phyloP scores from a whole-genome alignment of 352 stramenopile species.

The Phytophthora sansomeana region DNA sequence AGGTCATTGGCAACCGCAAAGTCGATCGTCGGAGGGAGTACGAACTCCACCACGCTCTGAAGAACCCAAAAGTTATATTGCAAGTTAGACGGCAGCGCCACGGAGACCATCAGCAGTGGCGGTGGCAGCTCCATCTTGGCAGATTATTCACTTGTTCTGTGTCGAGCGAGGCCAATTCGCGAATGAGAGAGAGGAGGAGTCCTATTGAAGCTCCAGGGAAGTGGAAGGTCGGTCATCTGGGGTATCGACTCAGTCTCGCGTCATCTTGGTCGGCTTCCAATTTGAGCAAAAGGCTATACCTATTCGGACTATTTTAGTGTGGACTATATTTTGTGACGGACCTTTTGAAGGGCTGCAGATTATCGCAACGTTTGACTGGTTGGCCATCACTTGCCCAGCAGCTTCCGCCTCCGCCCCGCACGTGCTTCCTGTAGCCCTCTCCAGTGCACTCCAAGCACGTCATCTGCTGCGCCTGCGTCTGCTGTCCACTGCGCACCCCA shows the following conservation, averaged over 20 bases:
- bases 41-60: constrained; percentile 2
- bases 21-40: constrained; percentile 6
- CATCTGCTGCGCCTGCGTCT: constrained; percentile 2
- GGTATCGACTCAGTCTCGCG: too few species aligned
- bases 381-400: constrained; percentile 1
- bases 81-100: not conserved
- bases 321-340: too few species aligned
- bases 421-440: not conserved
- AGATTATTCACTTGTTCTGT: too few species aligned
- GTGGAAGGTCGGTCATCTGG: too few species aligned
- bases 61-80: not conserved
- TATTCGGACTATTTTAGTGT: too few species aligned
- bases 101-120: not conserved
- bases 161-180: too few species aligned
- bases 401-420: not conserved
- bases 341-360: not conserved
- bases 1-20: constrained; percentile 12
- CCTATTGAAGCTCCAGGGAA: too few species aligned
- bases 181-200: too few species aligned
- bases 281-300: too few species aligned
- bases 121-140: not conserved
- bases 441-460: not conserved
- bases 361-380: constrained; percentile 4
- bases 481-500: not conserved
- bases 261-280: too few species aligned